Evolutionary conservation across 805 yeast genomes (phyloP).

Genomic region (Hanseniaspora lindneri): DNA sequence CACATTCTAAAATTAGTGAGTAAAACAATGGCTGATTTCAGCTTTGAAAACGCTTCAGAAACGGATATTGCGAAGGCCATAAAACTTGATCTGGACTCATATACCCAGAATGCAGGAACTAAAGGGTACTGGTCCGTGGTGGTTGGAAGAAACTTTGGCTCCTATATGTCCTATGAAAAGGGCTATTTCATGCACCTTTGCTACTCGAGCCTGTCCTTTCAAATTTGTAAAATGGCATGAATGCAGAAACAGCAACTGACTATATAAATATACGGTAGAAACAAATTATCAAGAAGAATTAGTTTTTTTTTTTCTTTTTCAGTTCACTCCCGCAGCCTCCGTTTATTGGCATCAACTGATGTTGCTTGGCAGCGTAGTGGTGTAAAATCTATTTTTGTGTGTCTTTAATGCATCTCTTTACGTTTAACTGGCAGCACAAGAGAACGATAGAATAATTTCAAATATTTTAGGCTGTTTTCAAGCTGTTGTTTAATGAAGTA

Average conservation of each 20-base stretch:
- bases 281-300: too few species aligned
- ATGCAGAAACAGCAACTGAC: background rate
- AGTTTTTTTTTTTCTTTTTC: too few species aligned
- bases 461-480: too few species aligned
- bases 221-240: conserved; percentile 7
- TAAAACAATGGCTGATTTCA: conserved; percentile 22
- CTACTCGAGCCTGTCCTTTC: conserved; percentile 8
- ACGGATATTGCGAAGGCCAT: conserved; percentile 8
- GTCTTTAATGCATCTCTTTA: too few species aligned
- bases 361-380: too few species aligned
- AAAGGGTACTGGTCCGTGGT: conserved; percentile 65
- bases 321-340: too few species aligned
- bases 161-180: conserved; percentile 67
- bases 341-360: too few species aligned
- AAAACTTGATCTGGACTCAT: conserved; percentile 46
- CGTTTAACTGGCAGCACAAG: too few species aligned
- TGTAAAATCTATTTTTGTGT: too few species aligned
- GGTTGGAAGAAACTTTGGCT: conserved; percentile 69
- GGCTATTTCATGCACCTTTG: conserved; percentile 55
- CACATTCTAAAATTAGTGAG: conserved; percentile 22
- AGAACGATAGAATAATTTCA: too few species aligned
- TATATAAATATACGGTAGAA: too few species aligned
- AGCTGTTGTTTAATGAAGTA: too few species aligned
- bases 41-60: conserved; percentile 20
- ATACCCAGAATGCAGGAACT: conserved; percentile 54